These are phyloP conservation scores for Oropetium thomaeum DNA, from an alignment of 176 grass and related monocot genomes.

Conservation along the genomic window DNA sequence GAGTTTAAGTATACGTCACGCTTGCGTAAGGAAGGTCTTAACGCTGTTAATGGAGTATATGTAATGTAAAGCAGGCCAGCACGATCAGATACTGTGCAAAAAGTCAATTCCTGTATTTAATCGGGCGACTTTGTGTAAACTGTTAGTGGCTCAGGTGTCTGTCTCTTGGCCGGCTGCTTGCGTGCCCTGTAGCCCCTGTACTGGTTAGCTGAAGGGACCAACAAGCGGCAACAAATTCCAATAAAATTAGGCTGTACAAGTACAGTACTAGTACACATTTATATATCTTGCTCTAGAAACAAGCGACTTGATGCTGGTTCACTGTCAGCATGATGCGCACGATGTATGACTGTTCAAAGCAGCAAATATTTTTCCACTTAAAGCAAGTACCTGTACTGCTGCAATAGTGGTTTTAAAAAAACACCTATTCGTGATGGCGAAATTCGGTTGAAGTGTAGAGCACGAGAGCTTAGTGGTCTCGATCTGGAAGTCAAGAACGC, in stretches of 20 bases:
- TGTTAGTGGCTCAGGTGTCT: conserved; percentile 29
- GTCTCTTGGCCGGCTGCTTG: background rate
- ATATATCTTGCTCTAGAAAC: conserved; percentile 13
- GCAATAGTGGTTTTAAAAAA: background rate
- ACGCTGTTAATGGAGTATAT: background rate
- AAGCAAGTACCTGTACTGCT: background rate
- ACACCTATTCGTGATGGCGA: background rate
- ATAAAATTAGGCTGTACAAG: conserved; percentile 3
- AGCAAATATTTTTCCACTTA: background rate
- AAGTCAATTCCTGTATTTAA: conserved; percentile 30
- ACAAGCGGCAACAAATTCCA: background rate
- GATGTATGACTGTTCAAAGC: background rate
- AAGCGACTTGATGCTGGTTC: background rate
- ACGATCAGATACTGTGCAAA: background rate
- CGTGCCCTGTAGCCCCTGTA: background rate
- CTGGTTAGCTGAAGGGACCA: background rate
- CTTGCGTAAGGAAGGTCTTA: background rate
- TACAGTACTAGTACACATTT: background rate
- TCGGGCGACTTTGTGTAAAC: conserved; percentile 21
- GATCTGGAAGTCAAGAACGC: conserved; percentile 18
- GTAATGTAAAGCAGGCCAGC: background rate
- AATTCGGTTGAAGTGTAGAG: background rate
- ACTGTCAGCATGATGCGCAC: background rate
- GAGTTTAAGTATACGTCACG: background rate
- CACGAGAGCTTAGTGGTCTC: background rate